Evolutionary conservation across 164 flowering plant species (phyloP).

Genomic region (Aristolochia fimbriata): DNA sequence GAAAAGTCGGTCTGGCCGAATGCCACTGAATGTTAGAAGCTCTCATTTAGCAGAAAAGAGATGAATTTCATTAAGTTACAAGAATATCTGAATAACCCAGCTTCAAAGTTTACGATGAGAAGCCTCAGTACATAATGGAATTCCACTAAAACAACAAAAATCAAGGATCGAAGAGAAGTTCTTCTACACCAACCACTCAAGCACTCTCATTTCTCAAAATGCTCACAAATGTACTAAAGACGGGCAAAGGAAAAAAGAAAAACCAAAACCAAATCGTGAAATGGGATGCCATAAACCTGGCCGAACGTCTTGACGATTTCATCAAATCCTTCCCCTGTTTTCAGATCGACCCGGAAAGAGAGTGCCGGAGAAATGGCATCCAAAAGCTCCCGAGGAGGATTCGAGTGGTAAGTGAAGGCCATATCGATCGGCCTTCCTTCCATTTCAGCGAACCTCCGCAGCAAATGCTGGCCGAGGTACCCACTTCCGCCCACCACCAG

Average conservation of each 20-base stretch:
- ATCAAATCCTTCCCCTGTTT: constrained; percentile 49
- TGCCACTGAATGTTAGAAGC: no score
- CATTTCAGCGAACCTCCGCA: constrained; percentile 32
- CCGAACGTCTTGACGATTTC: constrained; percentile 48
- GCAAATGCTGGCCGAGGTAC: constrained; percentile 82
- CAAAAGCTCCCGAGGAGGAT: constrained; percentile 35
- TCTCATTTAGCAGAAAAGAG: no score
- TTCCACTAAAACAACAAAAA: no score
- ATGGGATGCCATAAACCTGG: constrained; percentile 30
- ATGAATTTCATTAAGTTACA: no score
- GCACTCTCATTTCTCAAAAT: no score
- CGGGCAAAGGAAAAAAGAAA: background rate
- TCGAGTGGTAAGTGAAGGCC: constrained; percentile 61
- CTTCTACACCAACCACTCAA: background rate
- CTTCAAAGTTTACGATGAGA: no score
- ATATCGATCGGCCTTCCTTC: constrained; percentile 24
- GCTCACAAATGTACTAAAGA: background rate
- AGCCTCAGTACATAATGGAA: no score
- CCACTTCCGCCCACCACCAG: constrained; percentile 89
- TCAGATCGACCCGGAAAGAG: constrained; percentile 55
- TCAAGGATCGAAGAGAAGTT: background rate
- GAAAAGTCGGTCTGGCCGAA: no score
- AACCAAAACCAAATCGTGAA: background rate
- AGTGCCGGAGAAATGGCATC: constrained; percentile 39
- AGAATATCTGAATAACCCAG: no score